Conservation (phyloP, 2,329 filamentous ascomycete genomes). For the Phaeosphaeria sp. region DNA sequence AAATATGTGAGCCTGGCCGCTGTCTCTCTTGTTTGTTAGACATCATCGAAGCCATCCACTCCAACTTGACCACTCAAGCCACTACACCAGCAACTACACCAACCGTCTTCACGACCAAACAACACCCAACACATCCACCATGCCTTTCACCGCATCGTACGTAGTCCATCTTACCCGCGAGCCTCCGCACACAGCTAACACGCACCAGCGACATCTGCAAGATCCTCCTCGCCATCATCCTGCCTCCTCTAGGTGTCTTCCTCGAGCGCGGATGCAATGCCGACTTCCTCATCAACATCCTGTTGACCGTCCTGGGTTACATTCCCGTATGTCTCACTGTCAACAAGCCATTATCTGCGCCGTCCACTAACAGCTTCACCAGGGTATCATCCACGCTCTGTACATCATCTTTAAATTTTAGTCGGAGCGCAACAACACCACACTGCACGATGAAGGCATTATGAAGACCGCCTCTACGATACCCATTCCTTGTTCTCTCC, state of each 20-base stretch:
- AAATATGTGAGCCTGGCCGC: slow-evolving; percentile 27
- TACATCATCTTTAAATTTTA: slow-evolving; percentile 95
- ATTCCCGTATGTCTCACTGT: slow-evolving; percentile 62
- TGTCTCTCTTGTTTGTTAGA: slow-evolving; percentile 12
- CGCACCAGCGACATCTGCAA: slow-evolving; percentile 73
- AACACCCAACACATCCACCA: slow-evolving; percentile 47
- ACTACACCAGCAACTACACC: slow-evolving; percentile 3
- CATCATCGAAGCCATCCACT: slow-evolving; percentile 11
- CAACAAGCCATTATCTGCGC: not conserved
- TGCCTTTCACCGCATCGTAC: slow-evolving; percentile 68
- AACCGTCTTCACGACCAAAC: not conserved
- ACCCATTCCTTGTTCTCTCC: slow-evolving; percentile 32
- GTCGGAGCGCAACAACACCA: slow-evolving; percentile 23
- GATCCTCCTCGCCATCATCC: slow-evolving; percentile 86
- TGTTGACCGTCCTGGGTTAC: slow-evolving; percentile 68
- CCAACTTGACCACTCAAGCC: slow-evolving; percentile 3
- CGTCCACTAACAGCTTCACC: slow-evolving; percentile 14
- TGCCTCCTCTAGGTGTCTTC: slow-evolving; percentile 91
- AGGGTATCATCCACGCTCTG: slow-evolving; percentile 86
- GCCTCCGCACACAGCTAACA: slow-evolving; percentile 16
- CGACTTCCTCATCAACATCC: slow-evolving; percentile 91
- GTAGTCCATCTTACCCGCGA: slow-evolving; percentile 21
- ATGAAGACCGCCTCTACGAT: slow-evolving; percentile 35
- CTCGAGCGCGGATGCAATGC: slow-evolving; percentile 89
- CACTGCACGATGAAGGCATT: slow-evolving; percentile 16